Base-by-base conservation (phyloP, 2,329 filamentous ascomycete genomes). In the Colletotrichum liriopes region DNA sequence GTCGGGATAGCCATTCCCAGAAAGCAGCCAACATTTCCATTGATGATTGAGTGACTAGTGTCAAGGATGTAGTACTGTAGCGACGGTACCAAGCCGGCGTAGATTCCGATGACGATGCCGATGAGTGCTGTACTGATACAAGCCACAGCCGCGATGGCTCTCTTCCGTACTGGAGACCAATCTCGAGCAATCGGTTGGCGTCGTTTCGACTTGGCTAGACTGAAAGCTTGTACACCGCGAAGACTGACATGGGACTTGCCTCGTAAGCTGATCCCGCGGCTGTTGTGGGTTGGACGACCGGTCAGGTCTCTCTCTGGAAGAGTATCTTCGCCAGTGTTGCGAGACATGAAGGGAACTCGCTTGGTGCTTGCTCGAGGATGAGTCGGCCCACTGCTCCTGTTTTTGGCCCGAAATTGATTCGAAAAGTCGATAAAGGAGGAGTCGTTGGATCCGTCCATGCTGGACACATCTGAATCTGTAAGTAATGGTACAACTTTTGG, bases 61-160 rank as follows among this genome's bases (percentile, higher is more conserved):
- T 95, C 93, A 32, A 90, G 90, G 74, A 95, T 89, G 76, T 91
- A 91, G 79, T 94, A 94, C 78, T 95, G 93, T 35, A 95, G 93
- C 4, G 91, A 89, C n/a, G 93, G 93, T 0, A 94, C 93, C 75
- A 94, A 88, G 3, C 93, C 93, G 66, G 92, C 91, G 78, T 95
- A 96, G 29, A 95, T 92, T 0, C 93, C 93, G 69, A 94, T 84
- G 29, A 94, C 84, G 35, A 93, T 83, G 0, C 93, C 93, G 56
- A 95, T 86, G 65, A 94, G 84, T 18, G 91, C 90, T 7, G 93
- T 94, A 76, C 93, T 94, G 75, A 92, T 83, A 78, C 93, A 95
- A 12, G 92, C 90, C 70, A 94, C 89, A 4, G 86, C 81, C 4
- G 93, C 93, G 32, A 90, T 88, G 72, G 93, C 89, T 71, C 92